phyloP scores from a whole-genome alignment of 345 rosid genomes.

The Camelina laxa region DNA sequence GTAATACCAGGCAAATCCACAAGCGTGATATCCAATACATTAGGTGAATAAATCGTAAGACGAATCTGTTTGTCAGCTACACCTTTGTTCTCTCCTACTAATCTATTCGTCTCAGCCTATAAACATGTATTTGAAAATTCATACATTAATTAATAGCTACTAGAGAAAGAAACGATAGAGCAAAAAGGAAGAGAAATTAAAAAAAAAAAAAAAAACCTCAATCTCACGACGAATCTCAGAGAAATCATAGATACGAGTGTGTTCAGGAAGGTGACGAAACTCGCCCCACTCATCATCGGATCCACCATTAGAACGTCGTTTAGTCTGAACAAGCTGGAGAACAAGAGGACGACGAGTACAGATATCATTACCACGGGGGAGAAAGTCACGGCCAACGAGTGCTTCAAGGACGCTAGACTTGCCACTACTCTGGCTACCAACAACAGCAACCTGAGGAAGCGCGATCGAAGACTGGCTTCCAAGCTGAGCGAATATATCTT shows the following conservation, averaged over 20 bases:
- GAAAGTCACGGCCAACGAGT: slow-evolving; percentile 94
- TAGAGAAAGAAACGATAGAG: not conserved
- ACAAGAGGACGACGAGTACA: slow-evolving; percentile 98
- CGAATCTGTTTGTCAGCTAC: slow-evolving; percentile 65
- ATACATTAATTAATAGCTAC: not conserved
- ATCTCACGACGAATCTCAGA: slow-evolving; percentile 93
- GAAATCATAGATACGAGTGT: slow-evolving; percentile 77
- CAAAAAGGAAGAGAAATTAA: not conserved
- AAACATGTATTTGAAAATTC: not conserved
- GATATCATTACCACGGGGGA: slow-evolving; percentile 89
- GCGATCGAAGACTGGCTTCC: slow-evolving; percentile 91
- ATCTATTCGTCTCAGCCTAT: slow-evolving; percentile 70
- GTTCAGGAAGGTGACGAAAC: slow-evolving; percentile 82
- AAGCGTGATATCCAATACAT: slow-evolving; percentile 68
- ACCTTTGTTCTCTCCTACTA: slow-evolving; percentile 66
- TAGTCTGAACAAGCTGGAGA: slow-evolving; percentile 89
- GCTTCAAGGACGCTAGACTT: slow-evolving; percentile 98
- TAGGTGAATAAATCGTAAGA: slow-evolving; percentile 60
- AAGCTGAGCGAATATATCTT: slow-evolving; percentile 93
- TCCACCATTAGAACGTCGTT: slow-evolving; percentile 62
- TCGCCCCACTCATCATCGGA: slow-evolving; percentile 93
- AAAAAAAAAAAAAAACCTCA: slow-evolving; percentile 54
- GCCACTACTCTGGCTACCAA: slow-evolving; percentile 99
- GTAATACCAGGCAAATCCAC: slow-evolving; percentile 78
- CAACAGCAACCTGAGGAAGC: slow-evolving; percentile 98